These are phyloP conservation scores for Stropharia rugosoannulata DNA, from an alignment of 768 basidiomycete species.

Conservation along the genomic window DNA sequence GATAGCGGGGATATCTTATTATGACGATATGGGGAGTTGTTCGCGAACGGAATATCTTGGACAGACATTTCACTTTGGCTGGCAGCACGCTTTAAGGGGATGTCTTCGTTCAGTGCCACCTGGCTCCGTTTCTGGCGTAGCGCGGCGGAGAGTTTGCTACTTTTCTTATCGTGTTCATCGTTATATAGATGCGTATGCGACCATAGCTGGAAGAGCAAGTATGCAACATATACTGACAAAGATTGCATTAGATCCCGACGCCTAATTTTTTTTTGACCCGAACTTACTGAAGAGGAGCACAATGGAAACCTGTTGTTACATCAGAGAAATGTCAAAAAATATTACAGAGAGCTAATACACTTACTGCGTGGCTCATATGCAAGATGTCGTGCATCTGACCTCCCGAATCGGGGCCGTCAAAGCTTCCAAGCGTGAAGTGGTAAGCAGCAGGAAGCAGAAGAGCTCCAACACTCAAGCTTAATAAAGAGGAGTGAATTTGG, in stretches of 20 bases:
- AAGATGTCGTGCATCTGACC: constrained; percentile 52
- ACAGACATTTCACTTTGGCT: constrained; percentile 7
- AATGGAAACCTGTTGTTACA: constrained; percentile 56
- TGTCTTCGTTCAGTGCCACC: constrained; percentile 11
- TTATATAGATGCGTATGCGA: constrained; percentile 74
- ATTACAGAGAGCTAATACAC: constrained; percentile 19
- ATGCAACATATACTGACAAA: constrained; percentile 62
- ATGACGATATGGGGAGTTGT: constrained; percentile 17
- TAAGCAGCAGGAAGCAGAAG: constrained; percentile 79
- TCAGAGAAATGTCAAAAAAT: not conserved
- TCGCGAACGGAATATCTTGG: constrained; percentile 3
- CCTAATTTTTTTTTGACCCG: not conserved
- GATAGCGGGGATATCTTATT: constrained; percentile 15
- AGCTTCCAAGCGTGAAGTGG: constrained; percentile 54
- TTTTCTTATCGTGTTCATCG: constrained; percentile 44
- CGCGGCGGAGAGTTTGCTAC: constrained; percentile 33
- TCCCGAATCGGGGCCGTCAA: constrained; percentile 18
- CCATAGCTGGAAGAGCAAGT: constrained; percentile 77
- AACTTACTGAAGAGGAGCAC: constrained; percentile 72
- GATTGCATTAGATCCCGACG: not conserved
- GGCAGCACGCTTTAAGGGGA: not conserved
- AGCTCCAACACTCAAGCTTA: constrained; percentile 76
- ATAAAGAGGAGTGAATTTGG: constrained; percentile 70
- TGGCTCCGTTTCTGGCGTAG: constrained; percentile 32
- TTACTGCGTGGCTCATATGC: constrained; percentile 75